phyloP scores from a whole-genome alignment of 2,329 filamentous ascomycete genomes.

The Sphaceloma murrayae region DNA sequence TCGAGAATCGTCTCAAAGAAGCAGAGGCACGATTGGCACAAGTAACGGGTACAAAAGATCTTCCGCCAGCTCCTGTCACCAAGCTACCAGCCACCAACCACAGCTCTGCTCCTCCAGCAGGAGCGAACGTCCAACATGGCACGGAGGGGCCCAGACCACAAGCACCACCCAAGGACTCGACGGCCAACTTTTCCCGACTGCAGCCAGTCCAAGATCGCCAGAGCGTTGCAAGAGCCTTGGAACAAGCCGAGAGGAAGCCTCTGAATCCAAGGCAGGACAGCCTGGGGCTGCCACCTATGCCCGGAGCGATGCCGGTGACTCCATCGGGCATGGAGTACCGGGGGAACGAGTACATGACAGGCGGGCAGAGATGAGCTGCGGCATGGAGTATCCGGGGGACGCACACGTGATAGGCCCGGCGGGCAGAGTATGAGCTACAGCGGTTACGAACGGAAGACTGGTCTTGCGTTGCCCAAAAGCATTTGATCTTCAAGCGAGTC shows the following conservation, averaged over 20 bases:
- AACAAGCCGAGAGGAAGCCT: not conserved
- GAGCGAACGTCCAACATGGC: too few species aligned
- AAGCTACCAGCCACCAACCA: conserved; percentile 13
- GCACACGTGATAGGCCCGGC: too few species aligned
- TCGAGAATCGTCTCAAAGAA: conserved; percentile 74
- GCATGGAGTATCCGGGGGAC: too few species aligned
- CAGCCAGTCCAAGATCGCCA: not conserved
- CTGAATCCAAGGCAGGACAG: conserved; percentile 8
- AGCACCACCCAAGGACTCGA: conserved; percentile 19
- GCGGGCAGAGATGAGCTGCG: too few species aligned
- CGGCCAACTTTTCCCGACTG: conserved; percentile 9
- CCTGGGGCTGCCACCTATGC: conserved; percentile 10
- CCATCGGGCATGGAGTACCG: conserved; percentile 6
- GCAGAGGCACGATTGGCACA: conserved; percentile 65
- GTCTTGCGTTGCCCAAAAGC: not conserved
- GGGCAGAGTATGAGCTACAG: too few species aligned
- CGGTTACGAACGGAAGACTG: not conserved
- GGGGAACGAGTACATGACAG: conserved; percentile 5
- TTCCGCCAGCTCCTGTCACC: conserved; percentile 22
- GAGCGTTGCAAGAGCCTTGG: not conserved
- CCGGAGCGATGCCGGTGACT: conserved; percentile 13
- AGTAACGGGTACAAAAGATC: conserved; percentile 22
- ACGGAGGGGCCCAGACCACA: conserved; percentile 22
- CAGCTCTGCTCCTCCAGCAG: too few species aligned
- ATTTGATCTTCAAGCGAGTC: not conserved